Conservation (phyloP, 768 basidiomycete genomes). For the Termitomyces sp. region DNA sequence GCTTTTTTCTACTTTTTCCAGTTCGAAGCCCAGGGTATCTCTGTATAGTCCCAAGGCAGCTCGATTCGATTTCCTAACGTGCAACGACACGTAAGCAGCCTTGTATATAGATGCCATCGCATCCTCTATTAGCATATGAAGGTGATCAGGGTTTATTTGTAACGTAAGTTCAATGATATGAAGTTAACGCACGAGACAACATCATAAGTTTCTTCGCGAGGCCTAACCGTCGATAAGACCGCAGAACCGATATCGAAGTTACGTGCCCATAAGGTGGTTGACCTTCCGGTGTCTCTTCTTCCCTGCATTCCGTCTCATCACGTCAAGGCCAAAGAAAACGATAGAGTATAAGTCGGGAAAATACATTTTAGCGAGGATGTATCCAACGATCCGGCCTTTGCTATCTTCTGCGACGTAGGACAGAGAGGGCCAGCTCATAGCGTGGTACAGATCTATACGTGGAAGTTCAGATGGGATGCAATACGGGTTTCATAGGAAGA, state of each 20-base stretch:
- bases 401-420: conserved; percentile 94
- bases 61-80: conserved; percentile 93
- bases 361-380: conserved; percentile 94
- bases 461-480: conserved; percentile 14
- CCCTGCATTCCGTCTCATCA: conserved; percentile 39
- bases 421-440: conserved; percentile 92
- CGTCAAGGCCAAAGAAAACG: conserved; percentile 9
- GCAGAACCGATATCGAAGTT: conserved; percentile 91
- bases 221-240: conserved; percentile 87
- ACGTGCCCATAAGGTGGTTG: conserved; percentile 87
- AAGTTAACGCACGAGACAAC: conserved; percentile 85
- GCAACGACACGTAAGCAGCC: conserved; percentile 85
- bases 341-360: conserved; percentile 1
- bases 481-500: not conserved
- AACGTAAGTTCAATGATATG: not conserved
- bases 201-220: conserved; percentile 95
- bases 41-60: conserved; percentile 87
- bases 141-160: not conserved
- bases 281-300: conserved; percentile 58
- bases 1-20: conserved; percentile 83
- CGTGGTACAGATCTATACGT: conserved; percentile 77
- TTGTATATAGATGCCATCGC: conserved; percentile 88
- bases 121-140: conserved; percentile 51
- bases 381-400: conserved; percentile 89
- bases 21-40: conserved; percentile 88